Evolutionary conservation across 129 eudicot species (phyloP), one percentile per base, ranked within the genome.

Genomic region (Pulicaria dysenterica): DNA sequence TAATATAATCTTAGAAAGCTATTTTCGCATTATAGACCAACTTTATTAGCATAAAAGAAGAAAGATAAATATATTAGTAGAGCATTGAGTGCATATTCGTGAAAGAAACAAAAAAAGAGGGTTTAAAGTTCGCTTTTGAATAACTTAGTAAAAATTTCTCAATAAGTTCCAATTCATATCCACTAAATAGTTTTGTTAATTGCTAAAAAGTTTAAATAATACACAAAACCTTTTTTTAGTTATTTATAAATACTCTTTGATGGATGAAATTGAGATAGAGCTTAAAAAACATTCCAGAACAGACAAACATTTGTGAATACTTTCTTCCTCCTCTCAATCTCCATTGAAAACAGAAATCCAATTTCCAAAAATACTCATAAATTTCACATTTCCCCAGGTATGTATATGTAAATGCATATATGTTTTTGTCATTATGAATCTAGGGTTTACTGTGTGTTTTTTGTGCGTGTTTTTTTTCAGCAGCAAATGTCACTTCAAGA

Each of bases 401-500:
- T 34, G 31, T 76, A 38, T 42, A 58, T 76, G 61, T 46, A 14
- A 56, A 36, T 60, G 34, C 53, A 31, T 50, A 17, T 41, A 14
- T 53, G 16, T 58, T 58, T 37, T 54, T 41, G 36, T 2, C 42
- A 13, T 6, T 48, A 59, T 51, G 24, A 14, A 42, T 19, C 3
- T 40, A 70, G 77, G 77, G 77, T 77, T 77, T 61, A 70, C 36
- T 61, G 42, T 69, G 69, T 58, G 69, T 67, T 55, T 75, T 24
- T 13, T 56, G 63, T 73, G 14, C 42, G 71, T 67, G 10, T 65
- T 14, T 11, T 19, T 17, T 37, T 47, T 3, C 6, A 73, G 78
- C 45, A 77, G 14, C 75, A 79, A 40, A 83, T 83, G 79, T 65
- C 82, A 8, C 72, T 73, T 17, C 83, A 69, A 38, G 82, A 59